A percentile compares a stretch with the other conserved stretches of the same genome.
phyloP scores from a whole-genome alignment of 306 rosid species.

The Lathyrus oleraceus region DNA sequence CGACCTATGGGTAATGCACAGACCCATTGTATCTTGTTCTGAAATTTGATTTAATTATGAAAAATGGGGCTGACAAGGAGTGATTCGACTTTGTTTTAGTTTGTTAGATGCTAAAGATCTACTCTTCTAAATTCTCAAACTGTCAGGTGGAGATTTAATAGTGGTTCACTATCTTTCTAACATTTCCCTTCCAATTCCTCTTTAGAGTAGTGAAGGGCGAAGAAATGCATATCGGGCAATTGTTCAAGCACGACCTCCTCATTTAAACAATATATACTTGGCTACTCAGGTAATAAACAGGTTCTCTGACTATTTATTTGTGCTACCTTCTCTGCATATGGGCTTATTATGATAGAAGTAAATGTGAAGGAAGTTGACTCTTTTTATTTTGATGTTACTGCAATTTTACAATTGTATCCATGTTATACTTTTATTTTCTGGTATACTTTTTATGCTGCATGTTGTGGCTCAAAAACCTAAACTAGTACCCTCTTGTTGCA shows the following conservation, averaged over 20 bases:
- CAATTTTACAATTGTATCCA: constrained; percentile 10
- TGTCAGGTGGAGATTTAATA: constrained; percentile 1
- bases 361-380: background rate
- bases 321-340: background rate
- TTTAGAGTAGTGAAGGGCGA: constrained; percentile 80
- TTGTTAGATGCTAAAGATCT: constrained; percentile 8
- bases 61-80: constrained; percentile 27
- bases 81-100: constrained; percentile 11
- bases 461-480: constrained; percentile 34
- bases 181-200: constrained; percentile 27
- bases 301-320: constrained; percentile 24
- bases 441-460: constrained; percentile 6
- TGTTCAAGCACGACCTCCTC: constrained; percentile 91
- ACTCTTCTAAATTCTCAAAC: constrained; percentile 24
- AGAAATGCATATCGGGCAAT: constrained; percentile 94
- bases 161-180: constrained; percentile 21
- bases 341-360: constrained; percentile 19
- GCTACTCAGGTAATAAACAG: constrained; percentile 81
- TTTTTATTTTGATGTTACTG: constrained; percentile 5
- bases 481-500: constrained; percentile 43
- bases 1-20: constrained; percentile 11
- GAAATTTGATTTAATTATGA: constrained; percentile 26
- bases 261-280: constrained; percentile 87
- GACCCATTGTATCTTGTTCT: constrained; percentile 6
- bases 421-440: constrained; percentile 14